phyloP scores from a whole-genome alignment of 805 yeast species.

The Hanseniaspora nectarophila region DNA sequence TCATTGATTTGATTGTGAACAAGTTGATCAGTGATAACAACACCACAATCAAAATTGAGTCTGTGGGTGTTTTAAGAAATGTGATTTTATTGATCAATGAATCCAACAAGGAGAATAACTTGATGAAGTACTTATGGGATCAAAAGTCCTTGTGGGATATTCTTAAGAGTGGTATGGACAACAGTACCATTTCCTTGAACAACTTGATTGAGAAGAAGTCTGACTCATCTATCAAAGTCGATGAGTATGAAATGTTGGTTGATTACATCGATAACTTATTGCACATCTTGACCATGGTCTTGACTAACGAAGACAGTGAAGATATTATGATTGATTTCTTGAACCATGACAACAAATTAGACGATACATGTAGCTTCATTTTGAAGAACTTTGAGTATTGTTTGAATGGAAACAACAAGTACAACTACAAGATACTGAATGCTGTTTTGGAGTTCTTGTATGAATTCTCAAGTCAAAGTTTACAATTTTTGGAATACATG shows the following conservation, averaged over 20 bases:
- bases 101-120: constrained; percentile 50
- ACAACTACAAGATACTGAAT: constrained; percentile 3
- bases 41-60: constrained; percentile 66
- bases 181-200: constrained; percentile 38
- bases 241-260: constrained; percentile 39
- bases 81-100: constrained; percentile 36
- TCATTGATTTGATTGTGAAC: constrained; percentile 52
- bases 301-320: constrained; percentile 30
- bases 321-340: constrained; percentile 20
- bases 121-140: constrained; percentile 57
- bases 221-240: constrained; percentile 25
- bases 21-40: constrained; percentile 54
- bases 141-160: constrained; percentile 62
- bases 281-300: constrained; percentile 47
- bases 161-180: constrained; percentile 41
- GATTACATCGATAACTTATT: constrained; percentile 65
- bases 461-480: constrained; percentile 28
- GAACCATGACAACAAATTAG: constrained; percentile 21
- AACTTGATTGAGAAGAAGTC: constrained; percentile 17
- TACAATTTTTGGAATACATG: constrained; percentile 24
- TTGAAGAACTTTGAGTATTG: constrained; percentile 13
- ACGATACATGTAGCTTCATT: constrained; percentile 15
- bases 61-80: constrained; percentile 71
- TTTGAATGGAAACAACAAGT: constrained; percentile 1
- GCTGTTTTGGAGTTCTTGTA: constrained; percentile 31